Evolutionary conservation across 208 protist species (phyloP), one percentile per base, ranked within the genome.

Genomic region (Leishmania aethiopica): DNA sequence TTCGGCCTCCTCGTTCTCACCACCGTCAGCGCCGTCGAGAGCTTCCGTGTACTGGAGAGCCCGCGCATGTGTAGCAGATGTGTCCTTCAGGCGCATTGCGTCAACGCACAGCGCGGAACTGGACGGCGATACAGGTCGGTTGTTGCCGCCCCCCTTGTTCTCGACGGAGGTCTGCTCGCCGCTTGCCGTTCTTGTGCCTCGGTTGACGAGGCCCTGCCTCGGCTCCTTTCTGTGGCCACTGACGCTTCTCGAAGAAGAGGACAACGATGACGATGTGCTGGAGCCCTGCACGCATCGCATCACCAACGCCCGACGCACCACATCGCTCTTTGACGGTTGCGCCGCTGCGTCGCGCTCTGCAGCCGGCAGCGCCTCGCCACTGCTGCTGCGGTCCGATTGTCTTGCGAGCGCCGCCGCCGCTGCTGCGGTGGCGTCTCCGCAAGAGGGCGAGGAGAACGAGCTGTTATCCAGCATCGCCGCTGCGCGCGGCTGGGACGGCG

Each of bases 401-500:
- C 25, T 22, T 53, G 11, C 42, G 35, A 74, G 25, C 45, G 35
- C 42, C 1, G 45, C 45, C 37, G 70, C 45, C 69, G 22, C 42
- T 0, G 45, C 45, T 19, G 70, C 70, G 55, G 2, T 19, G 70
- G 28, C 28, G 42, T 55, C 47, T 74, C 25, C 45, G 2, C 37
- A 47, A 7, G 57, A 13, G 7, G 40, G 22, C 19, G 57, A 66
- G 37, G 57, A 19, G 57, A 1, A 42, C 2, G 40, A 35, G 8
- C 37, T 78, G 55, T 32, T 25, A 47, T 49, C 55, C n/a, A 28
- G 37, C 17, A 32, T 19, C 40, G 13, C 8, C 57, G 75, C 40
- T 32, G 40, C 75, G 10, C 83, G 78, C 25, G 78, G 78, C 79
- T 83, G 79, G 67, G 83, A 82, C 75, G 83, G 83, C 19, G 78